A percentile compares a stretch with the other conserved stretches of the same genome.
phyloP scores from a whole-genome alignment of 495 filamentous ascomycete species.

The Hypoxylon cercidicola region DNA sequence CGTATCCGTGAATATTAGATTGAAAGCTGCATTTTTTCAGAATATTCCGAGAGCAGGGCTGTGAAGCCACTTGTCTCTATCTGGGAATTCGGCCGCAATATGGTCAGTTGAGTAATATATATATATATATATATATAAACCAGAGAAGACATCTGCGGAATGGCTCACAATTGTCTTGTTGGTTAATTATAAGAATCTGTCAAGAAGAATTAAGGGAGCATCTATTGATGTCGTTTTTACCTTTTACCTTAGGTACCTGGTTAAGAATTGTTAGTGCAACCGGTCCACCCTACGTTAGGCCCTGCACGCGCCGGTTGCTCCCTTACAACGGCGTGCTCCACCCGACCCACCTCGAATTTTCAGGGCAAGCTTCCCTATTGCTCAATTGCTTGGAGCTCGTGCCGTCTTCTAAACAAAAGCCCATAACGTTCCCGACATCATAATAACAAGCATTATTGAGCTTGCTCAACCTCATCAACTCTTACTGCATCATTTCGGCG shows the following conservation, averaged over 20 bases:
- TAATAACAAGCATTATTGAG: conserved; percentile 35
- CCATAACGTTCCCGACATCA: background rate
- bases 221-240: no score
- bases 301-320: conserved; percentile 26
- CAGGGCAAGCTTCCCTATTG: conserved; percentile 26
- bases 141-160: no score
- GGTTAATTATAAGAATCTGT: no score
- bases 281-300: background rate
- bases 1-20: no score
- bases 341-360: conserved; percentile 19
- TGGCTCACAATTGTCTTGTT: no score
- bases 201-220: no score
- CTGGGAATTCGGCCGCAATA: no score
- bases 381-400: conserved; percentile 31
- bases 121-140: no score
- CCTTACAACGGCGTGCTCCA: conserved; percentile 33
- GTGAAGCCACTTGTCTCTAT: no score
- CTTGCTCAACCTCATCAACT: conserved; percentile 12
- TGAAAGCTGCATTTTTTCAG: no score
- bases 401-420: conserved; percentile 33
- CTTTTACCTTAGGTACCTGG: background rate
- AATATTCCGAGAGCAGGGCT: no score
- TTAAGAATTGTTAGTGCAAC: conserved; percentile 11
- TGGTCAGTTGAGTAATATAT: no score
- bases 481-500: conserved; percentile 18